Conservation (phyloP, 2,329 filamentous ascomycete species). For the Chrysosphaeria jannelii region DNA sequence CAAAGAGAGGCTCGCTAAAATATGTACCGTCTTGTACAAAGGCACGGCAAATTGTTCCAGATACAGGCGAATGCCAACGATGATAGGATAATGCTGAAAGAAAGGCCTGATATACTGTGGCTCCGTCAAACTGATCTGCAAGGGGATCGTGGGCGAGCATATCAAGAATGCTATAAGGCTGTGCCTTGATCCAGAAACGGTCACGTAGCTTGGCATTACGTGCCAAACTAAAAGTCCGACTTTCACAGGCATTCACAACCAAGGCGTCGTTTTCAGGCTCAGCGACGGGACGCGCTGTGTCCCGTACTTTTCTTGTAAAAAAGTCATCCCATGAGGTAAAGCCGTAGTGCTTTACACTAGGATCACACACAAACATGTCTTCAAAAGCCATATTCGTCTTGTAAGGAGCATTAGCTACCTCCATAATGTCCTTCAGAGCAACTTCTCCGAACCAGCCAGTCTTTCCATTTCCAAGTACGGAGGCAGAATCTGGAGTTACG, state of each 20-base stretch:
- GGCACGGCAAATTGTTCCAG: slow-evolving; percentile 24
- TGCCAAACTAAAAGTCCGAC: slow-evolving; percentile 21
- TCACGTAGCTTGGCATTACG: slow-evolving; percentile 22
- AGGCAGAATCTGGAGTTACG: slow-evolving; percentile 20
- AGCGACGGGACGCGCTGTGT: slow-evolving; percentile 25
- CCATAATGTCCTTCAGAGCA: slow-evolving; percentile 16
- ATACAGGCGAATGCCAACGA: slow-evolving; percentile 40
- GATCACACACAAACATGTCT: slow-evolving; percentile 29
- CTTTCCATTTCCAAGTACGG: slow-evolving; percentile 14
- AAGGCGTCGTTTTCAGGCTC: slow-evolving; percentile 19
- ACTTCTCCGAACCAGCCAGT: slow-evolving; percentile 25
- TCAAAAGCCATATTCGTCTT: slow-evolving; percentile 18
- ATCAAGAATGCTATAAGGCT: slow-evolving; percentile 33
- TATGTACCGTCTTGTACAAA: slow-evolving; percentile 34
- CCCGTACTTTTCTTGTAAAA: slow-evolving; percentile 28
- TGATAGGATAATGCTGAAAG: slow-evolving; percentile 37
- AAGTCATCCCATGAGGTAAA: slow-evolving; percentile 39
- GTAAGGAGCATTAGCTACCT: slow-evolving; percentile 17
- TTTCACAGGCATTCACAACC: slow-evolving; percentile 35
- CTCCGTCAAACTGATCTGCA: slow-evolving; percentile 23
- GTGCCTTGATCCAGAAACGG: slow-evolving; percentile 36
- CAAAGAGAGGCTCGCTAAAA: slow-evolving; percentile 25
- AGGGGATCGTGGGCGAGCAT: slow-evolving; percentile 28
- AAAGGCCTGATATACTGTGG: slow-evolving; percentile 41
- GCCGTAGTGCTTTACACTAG: slow-evolving; percentile 20